These are phyloP conservation scores for Chrysosporium queenslandicum DNA, from an alignment of 2,329 filamentous ascomycete species.

Conservation along the genomic window DNA sequence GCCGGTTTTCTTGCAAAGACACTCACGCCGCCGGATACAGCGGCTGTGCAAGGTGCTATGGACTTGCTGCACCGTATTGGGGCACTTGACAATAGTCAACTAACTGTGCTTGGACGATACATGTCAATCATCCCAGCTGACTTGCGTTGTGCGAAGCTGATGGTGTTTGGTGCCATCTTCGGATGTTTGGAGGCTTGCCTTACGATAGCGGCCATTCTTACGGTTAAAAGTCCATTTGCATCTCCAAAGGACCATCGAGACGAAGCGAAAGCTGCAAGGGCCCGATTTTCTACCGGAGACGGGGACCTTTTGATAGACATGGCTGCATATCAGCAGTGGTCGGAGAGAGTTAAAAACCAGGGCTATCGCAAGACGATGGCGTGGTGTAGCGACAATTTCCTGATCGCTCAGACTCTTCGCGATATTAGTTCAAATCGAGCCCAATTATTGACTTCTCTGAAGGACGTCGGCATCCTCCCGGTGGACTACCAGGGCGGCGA, in stretches of 20 bases:
- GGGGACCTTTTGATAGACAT: conserved; percentile 86
- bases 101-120: conserved; percentile 85
- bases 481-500: conserved; percentile 37
- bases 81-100: conserved; percentile 70
- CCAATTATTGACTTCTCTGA: conserved; percentile 76
- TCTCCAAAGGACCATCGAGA: conserved; percentile 75
- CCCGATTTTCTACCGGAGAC: conserved; percentile 63
- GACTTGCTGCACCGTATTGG: conserved; percentile 73
- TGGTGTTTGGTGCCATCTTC: conserved; percentile 91
- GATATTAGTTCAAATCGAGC: conserved; percentile 80
- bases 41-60: conserved; percentile 78
- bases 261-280: conserved; percentile 64
- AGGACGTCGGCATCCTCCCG: conserved; percentile 70
- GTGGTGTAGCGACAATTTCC: conserved; percentile 79
- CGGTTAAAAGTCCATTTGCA: conserved; percentile 75
- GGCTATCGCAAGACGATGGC: conserved; percentile 41
- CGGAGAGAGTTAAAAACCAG: conserved; percentile 48
- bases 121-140: conserved; percentile 93
- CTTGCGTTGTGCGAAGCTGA: conserved; percentile 81
- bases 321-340: conserved; percentile 73
- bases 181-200: conserved; percentile 81
- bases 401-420: conserved; percentile 70
- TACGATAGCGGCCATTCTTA: conserved; percentile 85
- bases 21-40: conserved; percentile 74
- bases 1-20: conserved; percentile 71